Base-by-base conservation (phyloP, 108 stramenopile genomes). In the Mediolabrus comicus region DNA sequence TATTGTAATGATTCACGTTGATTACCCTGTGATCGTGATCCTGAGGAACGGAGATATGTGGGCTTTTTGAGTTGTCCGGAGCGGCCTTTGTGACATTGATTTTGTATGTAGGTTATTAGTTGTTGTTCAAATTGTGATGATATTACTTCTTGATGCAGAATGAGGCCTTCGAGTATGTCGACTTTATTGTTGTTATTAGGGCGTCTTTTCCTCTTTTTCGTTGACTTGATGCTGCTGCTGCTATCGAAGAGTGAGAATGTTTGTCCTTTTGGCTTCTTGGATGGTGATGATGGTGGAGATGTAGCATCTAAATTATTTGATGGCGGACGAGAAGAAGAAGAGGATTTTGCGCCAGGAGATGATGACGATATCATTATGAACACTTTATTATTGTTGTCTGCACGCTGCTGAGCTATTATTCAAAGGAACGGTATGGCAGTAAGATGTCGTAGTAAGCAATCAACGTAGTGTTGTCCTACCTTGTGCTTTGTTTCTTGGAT, bases 21-120 rank as follows among this genome's bases (percentile, higher is more conserved):
- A 65, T 76, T 76, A 1, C 75, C 75, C 62, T 65, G 75, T 1
- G 77, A 74, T 69, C 73, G 43, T 49, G 67, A 60, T 17, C 78
- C 78, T 1, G 72, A 33, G 30, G 52, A 31, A 35, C 60, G 33
- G 0, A 79, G n/a, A 41, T 79, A 79, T 30, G 69, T 79, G 7
- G 78, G 78, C 53, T 79, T 79, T 41, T 71, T 65, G 13, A 79
- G 34, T 32, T 74, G 60, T 25, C 78, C 78, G n/a, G n/a, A 34
- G 28, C 78, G 54, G 16, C 78, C 78, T 14, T 39, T 63, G 32
- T 49, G 60, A 34, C 72, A 74, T 67, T 74, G 60, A 11, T 13
- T n/a, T 22, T 53, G 55, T 0, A 65, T 26, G 55, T 59, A 65
- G 52, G 64, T 12, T 16, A 65, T 34, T 22, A 65, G 56, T 26